Base-by-base conservation (phyloP, 352 stramenopile species). In the Globisporangium radiosum region DNA sequence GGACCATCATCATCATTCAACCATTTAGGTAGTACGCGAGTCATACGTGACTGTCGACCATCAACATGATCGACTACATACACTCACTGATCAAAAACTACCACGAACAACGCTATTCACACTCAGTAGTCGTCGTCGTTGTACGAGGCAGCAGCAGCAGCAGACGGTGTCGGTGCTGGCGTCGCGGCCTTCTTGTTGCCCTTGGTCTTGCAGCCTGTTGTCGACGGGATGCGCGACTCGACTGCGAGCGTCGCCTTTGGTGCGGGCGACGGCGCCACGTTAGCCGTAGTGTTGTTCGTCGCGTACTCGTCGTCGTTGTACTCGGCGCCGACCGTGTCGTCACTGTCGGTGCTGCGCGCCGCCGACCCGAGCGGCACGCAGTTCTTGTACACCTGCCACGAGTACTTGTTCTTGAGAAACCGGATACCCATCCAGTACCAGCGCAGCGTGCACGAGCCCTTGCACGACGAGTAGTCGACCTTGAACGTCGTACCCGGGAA, bases 351-450 rank as follows among this genome's bases (percentile, higher is more conserved):
- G 14, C 47, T 38, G 39, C 57, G 57, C 19, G 44, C 37, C 1
- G 33, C 57, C 3, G n/a, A 37, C 37, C 52, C 52, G 25, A 62
- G 4, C 4, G 42, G 14, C 19, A 62, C 65, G 38, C 75, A 82
- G 2, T 71, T 69, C 71, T 85, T 82, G 66, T 85, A 85, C 15
- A 85, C 57, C 63, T 85, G 72, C 75, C 75, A 85, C 61, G 72
- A 85, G 62, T 77, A 79, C 54, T 57, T 60, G 51, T 75, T 74
- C 37, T 81, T 69, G 17, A 76, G 62, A 60, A 72, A 78, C 36
- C 71, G 71, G 15, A 76, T 60, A 7, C 68, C 68, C 44, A 78
- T 50, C 66, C 68, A 78, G 69, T 65, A 78, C 71, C 71, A 78
- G 48, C 63, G 63, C 25, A 78, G 60, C 42, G 64, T 74, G 56